A percentile compares a stretch with the other conserved stretches of the same genome.
These are phyloP conservation scores for Lecanicillium sp. DNA, from an alignment of 2,329 filamentous ascomycete genomes.

Conservation along the genomic window DNA sequence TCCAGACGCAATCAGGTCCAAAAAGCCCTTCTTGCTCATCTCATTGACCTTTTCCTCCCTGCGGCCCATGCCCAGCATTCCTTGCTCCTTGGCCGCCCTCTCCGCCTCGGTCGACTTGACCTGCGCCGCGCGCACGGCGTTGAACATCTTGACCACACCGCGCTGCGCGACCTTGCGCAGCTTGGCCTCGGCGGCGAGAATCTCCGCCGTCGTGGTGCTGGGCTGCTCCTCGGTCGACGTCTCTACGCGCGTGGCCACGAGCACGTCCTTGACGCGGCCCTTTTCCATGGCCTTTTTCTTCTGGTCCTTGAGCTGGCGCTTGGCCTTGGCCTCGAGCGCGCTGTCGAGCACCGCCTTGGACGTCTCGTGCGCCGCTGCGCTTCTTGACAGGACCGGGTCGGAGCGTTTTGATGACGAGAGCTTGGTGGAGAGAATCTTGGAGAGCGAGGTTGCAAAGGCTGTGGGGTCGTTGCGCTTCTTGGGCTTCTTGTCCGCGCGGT, in stretches of 20 bases:
- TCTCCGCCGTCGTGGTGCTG: conserved; percentile 42
- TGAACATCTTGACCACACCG: conserved; percentile 94
- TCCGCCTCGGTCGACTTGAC: conserved; percentile 78
- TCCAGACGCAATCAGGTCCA: conserved; percentile 74
- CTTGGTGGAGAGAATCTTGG: conserved; percentile 87
- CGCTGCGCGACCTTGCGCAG: conserved; percentile 83
- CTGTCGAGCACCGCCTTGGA: conserved; percentile 66
- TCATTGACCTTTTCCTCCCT: conserved; percentile 86
- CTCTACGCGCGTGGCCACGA: conserved; percentile 54
- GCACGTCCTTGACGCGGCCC: conserved; percentile 79
- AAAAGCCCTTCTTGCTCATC: conserved; percentile 94
- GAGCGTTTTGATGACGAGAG: conserved; percentile 71
- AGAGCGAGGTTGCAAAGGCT: conserved; percentile 87
- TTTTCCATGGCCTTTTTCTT: conserved; percentile 74
- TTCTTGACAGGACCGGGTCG: conserved; percentile 88
- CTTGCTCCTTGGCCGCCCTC: conserved; percentile 58
- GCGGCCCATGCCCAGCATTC: conserved; percentile 70
- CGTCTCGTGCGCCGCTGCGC: conserved; percentile 63
- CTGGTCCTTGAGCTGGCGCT: conserved; percentile 70
- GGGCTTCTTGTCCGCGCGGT: conserved; percentile 31
- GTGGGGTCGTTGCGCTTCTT: conserved; percentile 88
- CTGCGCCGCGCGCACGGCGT: conserved; percentile 87
- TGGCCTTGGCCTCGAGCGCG: conserved; percentile 75
- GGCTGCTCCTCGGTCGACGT: conserved; percentile 27
- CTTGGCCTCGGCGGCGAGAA: conserved; percentile 66